Evolutionary conservation across 208 protist genomes (phyloP), one percentile per base, ranked within the genome.

Genomic region (Wallacemonas sp.): DNA sequence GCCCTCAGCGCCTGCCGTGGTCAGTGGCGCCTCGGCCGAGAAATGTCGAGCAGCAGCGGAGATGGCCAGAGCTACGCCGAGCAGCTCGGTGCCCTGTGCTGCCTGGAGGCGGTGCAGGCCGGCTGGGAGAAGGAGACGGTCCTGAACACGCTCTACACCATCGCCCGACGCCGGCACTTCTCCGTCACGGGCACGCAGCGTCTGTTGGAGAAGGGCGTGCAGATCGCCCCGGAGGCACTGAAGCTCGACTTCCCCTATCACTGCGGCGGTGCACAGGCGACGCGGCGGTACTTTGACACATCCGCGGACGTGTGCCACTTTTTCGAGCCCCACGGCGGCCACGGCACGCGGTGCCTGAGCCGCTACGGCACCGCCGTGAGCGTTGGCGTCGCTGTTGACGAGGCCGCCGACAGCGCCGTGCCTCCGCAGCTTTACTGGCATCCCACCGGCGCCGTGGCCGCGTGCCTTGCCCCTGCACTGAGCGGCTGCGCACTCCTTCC

Each of bases 181-280:
- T 82, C 80, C 0, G 61, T 90, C 54, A 63, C 46, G 2, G 90
- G 90, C 14, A 79, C 73, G 31, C 73, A 70, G 36, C 31, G 45
- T 26, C 50, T 93, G 33, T 46, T 95, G 22, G 39, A 57, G 26
- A 28, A 74, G 16, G 84, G 90, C 25, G 67, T 48, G 28, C 61
- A 61, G 48, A 76, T 95, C 26, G 74, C 87, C 63, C 52, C 61
- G 0, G 70, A 59, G 16, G 85, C 74, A 10, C 71, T 95, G 42
- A 41, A 75, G 42, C 70, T 92, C 11, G 68, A 76, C 69, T 95
- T 95, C 55, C 85, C 90, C 1, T 95, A 95, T 50, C 90, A 95
- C 59, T 89, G 76, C 61, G 90, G 90, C 22, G 72, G 69, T 18
- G 67, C 50, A 44, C 90, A 95, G 36, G 86, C 90, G 1, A 66